phyloP scores from a whole-genome alignment of 495 filamentous ascomycete genomes.

The Penicillium verhagenii region DNA sequence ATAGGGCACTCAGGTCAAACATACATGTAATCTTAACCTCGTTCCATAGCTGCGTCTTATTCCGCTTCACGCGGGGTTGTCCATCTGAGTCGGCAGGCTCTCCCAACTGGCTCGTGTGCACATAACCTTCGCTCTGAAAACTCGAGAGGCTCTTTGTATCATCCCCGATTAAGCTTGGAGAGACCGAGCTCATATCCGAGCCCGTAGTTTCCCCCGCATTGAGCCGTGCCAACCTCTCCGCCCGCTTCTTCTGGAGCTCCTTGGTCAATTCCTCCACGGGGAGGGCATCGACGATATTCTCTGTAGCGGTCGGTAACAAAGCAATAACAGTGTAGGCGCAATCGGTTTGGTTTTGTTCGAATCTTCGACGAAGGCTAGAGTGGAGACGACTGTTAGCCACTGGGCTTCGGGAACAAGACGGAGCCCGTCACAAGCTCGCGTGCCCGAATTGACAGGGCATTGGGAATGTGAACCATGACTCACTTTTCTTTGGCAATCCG shows the following conservation, averaged over 20 bases:
- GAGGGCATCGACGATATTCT: constrained; percentile 82
- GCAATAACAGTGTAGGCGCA: constrained; percentile 97
- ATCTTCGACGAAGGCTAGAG: constrained; percentile 81
- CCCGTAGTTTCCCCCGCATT: constrained; percentile 50
- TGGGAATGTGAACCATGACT: constrained; percentile 23
- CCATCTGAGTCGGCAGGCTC: constrained; percentile 44
- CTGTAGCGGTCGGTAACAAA: constrained; percentile 85
- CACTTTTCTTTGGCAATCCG: constrained; percentile 96
- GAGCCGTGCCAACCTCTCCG: constrained; percentile 64
- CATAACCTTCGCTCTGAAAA: constrained; percentile 73
- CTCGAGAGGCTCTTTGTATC: constrained; percentile 75
- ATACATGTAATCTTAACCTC: constrained; percentile 94
- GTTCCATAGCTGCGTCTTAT: constrained; percentile 92
- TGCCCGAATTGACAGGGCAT: constrained; percentile 8
- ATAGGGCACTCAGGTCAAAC: constrained; percentile 23
- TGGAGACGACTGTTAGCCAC: constrained; percentile 13
- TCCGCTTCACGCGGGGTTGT: constrained; percentile 60
- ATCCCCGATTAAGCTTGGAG: constrained; percentile 80
- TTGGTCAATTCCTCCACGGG: constrained; percentile 87
- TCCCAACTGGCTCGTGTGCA: constrained; percentile 70
- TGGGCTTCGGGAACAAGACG: constrained; percentile 9
- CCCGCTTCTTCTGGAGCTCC: constrained; percentile 92
- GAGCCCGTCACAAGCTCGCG: constrained; percentile 15
- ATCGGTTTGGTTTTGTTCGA: constrained; percentile 98
- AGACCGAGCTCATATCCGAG: constrained; percentile 64